Evolutionary conservation across 495 filamentous ascomycete species (phyloP).

Genomic region (Neurospora terricola): DNA sequence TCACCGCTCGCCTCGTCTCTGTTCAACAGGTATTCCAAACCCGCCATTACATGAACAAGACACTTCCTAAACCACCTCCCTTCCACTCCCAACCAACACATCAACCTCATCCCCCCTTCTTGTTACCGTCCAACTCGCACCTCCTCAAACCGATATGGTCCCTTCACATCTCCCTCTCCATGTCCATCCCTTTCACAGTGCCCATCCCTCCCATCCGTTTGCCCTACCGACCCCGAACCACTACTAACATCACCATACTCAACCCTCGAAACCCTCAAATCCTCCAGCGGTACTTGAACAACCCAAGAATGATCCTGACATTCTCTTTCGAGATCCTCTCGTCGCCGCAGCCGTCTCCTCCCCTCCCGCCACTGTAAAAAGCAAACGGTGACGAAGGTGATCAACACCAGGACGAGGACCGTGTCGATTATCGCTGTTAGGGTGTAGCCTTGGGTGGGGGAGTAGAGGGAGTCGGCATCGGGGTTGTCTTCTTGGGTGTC

Average conservation of each 20-base stretch:
- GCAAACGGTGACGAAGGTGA: not conserved
- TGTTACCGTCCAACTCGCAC: not conserved
- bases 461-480: not conserved
- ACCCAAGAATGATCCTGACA: no score
- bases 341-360: not conserved
- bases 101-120: not conserved
- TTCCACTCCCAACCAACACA: not conserved
- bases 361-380: slow-evolving; percentile 2
- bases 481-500: not conserved
- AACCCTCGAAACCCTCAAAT: not conserved
- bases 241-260: no score
- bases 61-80: not conserved
- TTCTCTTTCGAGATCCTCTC: not conserved
- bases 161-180: not conserved
- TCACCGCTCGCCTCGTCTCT: not conserved
- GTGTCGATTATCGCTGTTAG: slow-evolving; percentile 1
- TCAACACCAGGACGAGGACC: not conserved
- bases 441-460: not conserved
- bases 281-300: not conserved
- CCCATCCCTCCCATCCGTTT: no score
- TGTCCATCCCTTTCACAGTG: not conserved
- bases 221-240: no score
- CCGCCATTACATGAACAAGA: no score
- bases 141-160: not conserved
- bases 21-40: no score